phyloP scores from a whole-genome alignment of 1,284 basidiomycete genomes.

The Exobasidium rhododendri region DNA sequence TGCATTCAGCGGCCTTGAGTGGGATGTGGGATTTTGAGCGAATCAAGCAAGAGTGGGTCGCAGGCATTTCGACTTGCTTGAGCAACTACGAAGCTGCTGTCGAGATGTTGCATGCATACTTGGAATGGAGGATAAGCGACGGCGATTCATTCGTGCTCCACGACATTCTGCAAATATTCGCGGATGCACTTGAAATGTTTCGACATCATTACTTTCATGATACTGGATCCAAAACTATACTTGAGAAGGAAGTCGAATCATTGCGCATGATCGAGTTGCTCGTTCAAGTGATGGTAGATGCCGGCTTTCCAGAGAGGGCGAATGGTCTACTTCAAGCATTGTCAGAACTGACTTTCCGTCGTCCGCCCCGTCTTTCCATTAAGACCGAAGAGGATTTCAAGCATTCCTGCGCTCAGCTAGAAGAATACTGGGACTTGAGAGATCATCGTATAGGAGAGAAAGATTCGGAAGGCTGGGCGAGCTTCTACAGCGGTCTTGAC shows the following conservation, averaged over 20 bases:
- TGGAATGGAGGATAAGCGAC: not conserved
- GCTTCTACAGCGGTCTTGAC: not conserved
- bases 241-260: not conserved
- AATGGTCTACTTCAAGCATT: not conserved
- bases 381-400: not conserved
- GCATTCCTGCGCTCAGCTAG: not conserved
- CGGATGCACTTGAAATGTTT: not conserved
- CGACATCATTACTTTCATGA: not conserved
- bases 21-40: not conserved
- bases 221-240: not conserved
- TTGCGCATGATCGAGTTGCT: not conserved
- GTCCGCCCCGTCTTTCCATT: not conserved
- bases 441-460: not conserved
- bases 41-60: not conserved
- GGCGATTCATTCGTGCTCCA: not conserved
- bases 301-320: not conserved
- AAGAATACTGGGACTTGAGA: slow-evolving; percentile 2
- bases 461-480: not conserved
- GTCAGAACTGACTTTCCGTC: slow-evolving; percentile 1
- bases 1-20: not conserved
- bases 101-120: not conserved
- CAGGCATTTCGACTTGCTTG: not conserved
- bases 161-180: not conserved
- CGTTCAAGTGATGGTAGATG: not conserved
- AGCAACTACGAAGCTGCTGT: not conserved